phyloP scores from a whole-genome alignment of 805 yeast genomes.

The Peterozyma toletana region DNA sequence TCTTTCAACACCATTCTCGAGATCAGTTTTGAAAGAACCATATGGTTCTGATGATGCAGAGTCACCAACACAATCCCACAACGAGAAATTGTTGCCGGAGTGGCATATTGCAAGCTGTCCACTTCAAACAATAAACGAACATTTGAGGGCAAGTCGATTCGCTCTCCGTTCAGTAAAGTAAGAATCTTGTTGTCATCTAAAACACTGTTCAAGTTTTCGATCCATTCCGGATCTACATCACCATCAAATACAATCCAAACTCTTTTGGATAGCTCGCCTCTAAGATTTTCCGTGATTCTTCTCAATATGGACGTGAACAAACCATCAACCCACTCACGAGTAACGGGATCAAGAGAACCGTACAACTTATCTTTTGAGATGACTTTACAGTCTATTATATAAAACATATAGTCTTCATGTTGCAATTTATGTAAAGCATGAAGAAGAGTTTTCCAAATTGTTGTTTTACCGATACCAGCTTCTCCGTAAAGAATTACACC shows the following conservation, averaged over 20 bases:
- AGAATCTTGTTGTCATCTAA: conserved; percentile 79
- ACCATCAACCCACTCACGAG: conserved; percentile 93
- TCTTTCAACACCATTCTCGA: neutral
- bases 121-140: conserved; percentile 73
- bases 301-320: conserved; percentile 64
- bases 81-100: conserved; percentile 88
- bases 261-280: conserved; percentile 49
- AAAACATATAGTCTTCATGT: conserved; percentile 27
- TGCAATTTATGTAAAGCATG: conserved; percentile 31
- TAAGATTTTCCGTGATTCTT: conserved; percentile 40
- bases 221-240: conserved; percentile 91
- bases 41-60: conserved; percentile 2
- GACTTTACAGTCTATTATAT: conserved; percentile 70
- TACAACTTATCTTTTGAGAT: conserved; percentile 56
- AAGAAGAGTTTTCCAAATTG: conserved; percentile 42
- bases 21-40: conserved; percentile 10
- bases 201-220: conserved; percentile 83
- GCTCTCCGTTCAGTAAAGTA: conserved; percentile 87
- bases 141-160: conserved; percentile 58
- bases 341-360: conserved; percentile 66
- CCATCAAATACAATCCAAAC: conserved; percentile 88
- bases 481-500: conserved; percentile 80
- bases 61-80: conserved; percentile 85
- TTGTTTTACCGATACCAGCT: conserved; percentile 70
- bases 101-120: conserved; percentile 54